A percentile compares a stretch with the other conserved stretches of the same genome.
These are phyloP conservation scores for Juglanconis oblonga DNA, from an alignment of 2,329 filamentous ascomycete species.

Conservation along the genomic window DNA sequence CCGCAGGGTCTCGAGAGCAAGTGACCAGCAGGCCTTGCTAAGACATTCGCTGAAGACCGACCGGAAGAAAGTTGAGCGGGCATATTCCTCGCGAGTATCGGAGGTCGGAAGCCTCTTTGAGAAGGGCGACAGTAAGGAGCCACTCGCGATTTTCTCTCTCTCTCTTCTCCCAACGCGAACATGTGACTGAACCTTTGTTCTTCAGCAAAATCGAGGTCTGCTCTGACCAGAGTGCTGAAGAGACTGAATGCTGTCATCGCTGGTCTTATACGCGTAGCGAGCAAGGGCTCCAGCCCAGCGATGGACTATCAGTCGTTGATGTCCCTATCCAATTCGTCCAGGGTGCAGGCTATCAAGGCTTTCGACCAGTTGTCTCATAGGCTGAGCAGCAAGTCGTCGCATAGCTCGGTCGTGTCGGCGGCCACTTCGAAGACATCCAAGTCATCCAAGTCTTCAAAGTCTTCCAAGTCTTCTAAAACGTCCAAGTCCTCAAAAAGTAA, in stretches of 20 bases:
- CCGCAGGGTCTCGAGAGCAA: slow-evolving; percentile 18
- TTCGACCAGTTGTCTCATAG: slow-evolving; percentile 45
- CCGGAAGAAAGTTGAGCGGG: slow-evolving; percentile 38
- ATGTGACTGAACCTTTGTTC: not conserved
- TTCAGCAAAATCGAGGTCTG: slow-evolving; percentile 26
- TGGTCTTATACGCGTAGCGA: slow-evolving; percentile 35
- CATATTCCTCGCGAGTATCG: slow-evolving; percentile 40
- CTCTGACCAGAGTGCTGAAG: slow-evolving; percentile 39
- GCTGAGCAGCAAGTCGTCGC: slow-evolving; percentile 24
- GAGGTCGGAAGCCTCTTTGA: slow-evolving; percentile 40
- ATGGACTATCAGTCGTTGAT: slow-evolving; percentile 46
- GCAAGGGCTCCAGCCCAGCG: slow-evolving; percentile 28
- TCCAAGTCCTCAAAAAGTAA: slow-evolving; percentile 1
- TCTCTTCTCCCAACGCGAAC: not conserved
- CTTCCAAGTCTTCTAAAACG: not conserved
- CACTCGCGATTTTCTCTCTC: not conserved
- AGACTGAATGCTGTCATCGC: slow-evolving; percentile 41
- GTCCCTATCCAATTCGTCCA: slow-evolving; percentile 44
- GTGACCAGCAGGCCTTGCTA: slow-evolving; percentile 28
- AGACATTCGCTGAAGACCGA: slow-evolving; percentile 37
- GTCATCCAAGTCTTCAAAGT: slow-evolving; percentile 11
- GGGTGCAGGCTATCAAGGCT: slow-evolving; percentile 45
- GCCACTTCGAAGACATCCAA: not conserved
- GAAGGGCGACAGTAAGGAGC: slow-evolving; percentile 45
- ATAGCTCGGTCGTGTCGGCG: slow-evolving; percentile 18